Base-by-base conservation (phyloP, 495 filamentous ascomycete species). In the Penicillium lagena region DNA sequence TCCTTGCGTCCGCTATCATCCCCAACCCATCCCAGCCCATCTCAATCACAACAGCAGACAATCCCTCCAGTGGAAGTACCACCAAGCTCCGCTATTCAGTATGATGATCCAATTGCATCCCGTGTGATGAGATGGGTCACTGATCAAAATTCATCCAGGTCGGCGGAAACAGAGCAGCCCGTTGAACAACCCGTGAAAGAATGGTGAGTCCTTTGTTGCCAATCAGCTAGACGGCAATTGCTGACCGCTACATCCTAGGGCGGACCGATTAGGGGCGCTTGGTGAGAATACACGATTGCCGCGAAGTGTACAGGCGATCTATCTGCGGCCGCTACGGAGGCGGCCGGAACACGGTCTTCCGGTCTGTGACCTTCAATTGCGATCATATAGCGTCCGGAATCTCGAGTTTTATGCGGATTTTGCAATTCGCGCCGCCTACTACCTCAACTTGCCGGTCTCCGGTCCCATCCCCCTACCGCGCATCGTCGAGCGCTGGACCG, bases 391-490 rank as follows among this genome's bases (percentile, higher is more conserved):
- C 52, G 79, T 90, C 22, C 87, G 87, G 39, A 95, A 96, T 52
- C 80, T 98, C 40, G 87, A 95, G 57, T 90, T 96, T 72, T 94
- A 96, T 62, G 78, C 84, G 63, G 93, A 98, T 68, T 96, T 97
- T 63, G 90, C 90, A 29, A 70, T 97, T 42, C 86, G 93, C 45
- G 90, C 90, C 9, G 93, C 93, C 29, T 98, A 97, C 69, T 98
- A 90, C 68, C 79, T 95, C 12, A 78, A 84, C 37, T 82, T 98
- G 37, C 86, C 89, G 14, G 90, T 90, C 11, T 83, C 74, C 33
- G 93, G 93, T 1, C 90, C 93, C 15, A 73, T 95, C 5, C 89
- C 93, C n/a, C 73, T 98, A 30, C 93, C 93, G 5, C 79, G 83
- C 42, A 87, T 89, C 35, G 81, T 77, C 12, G 83, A 97, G 68